Percentiles rank a stretch among this genome's conserved stretches.
Conservation (phyloP, 768 basidiomycete species). For the Lentinula sp. region DNA sequence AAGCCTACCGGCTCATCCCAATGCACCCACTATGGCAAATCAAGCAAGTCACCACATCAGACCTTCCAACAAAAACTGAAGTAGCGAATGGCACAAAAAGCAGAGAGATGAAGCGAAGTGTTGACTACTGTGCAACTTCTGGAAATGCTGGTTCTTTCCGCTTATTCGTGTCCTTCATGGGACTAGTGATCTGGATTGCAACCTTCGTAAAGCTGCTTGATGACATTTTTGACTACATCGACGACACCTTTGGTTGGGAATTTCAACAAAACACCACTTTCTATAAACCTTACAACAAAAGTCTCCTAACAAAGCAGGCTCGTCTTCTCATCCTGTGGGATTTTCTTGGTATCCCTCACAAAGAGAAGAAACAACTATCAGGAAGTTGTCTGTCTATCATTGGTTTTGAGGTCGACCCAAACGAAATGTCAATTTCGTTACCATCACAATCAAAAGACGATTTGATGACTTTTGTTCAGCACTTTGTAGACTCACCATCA, state of each 20-base stretch:
- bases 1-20: conserved; percentile 29
- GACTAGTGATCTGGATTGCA: conserved; percentile 14
- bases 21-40: conserved; percentile 35
- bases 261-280: not conserved
- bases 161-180: conserved; percentile 24
- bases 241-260: not conserved
- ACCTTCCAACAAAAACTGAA: conserved; percentile 8
- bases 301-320: conserved; percentile 16
- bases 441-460: not conserved
- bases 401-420: conserved; percentile 20
- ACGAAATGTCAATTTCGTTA: conserved; percentile 12
- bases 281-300: not conserved
- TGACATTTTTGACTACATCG: not conserved
- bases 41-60: conserved; percentile 26
- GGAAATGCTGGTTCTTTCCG: conserved; percentile 13
- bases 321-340: conserved; percentile 23
- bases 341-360: conserved; percentile 20
- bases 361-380: conserved; percentile 19
- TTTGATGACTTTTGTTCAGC: not conserved
- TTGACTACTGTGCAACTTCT: conserved; percentile 21
- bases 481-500: not conserved
- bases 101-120: not conserved
- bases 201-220: not conserved
- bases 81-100: not conserved
- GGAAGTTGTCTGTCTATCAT: conserved; percentile 17